Conservation (phyloP, 2,329 filamentous ascomycete species). For the Colletotrichum simmondsii region DNA sequence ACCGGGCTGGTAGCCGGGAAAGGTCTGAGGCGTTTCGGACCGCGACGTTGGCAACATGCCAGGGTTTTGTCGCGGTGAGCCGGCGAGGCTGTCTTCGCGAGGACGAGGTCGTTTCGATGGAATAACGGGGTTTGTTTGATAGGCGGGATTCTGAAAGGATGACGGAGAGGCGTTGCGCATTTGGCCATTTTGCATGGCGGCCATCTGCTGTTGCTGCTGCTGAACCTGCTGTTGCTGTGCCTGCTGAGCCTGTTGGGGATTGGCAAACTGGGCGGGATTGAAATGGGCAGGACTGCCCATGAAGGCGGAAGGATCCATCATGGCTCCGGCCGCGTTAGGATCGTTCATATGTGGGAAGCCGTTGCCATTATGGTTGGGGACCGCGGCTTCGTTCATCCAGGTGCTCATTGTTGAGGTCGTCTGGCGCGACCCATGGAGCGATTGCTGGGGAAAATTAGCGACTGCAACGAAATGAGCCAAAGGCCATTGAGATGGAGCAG, state of each 20-base stretch:
- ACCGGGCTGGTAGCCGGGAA: constrained; percentile 75
- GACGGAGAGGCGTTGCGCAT: constrained; percentile 83
- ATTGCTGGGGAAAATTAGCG: constrained; percentile 58
- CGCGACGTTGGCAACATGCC: constrained; percentile 83
- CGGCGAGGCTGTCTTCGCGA: constrained; percentile 84
- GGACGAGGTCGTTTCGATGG: constrained; percentile 89
- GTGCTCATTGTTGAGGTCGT: constrained; percentile 72
- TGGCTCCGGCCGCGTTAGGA: constrained; percentile 63
- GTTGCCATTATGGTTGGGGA: constrained; percentile 77
- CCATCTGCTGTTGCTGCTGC: constrained; percentile 58
- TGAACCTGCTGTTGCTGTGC: constrained; percentile 35
- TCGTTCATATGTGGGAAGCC: constrained; percentile 74
- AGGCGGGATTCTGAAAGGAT: constrained; percentile 80
- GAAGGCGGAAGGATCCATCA: constrained; percentile 75
- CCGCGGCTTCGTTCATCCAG: constrained; percentile 77
- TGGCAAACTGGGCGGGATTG: constrained; percentile 66
- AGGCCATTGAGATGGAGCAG: constrained; percentile 55
- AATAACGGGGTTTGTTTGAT: constrained; percentile 86
- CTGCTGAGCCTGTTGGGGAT: constrained; percentile 53
- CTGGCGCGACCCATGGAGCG: constrained; percentile 58
- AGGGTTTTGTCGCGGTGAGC: constrained; percentile 81
- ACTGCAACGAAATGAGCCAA: constrained; percentile 51
- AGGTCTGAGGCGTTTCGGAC: constrained; percentile 92
- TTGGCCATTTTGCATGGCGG: constrained; percentile 81
- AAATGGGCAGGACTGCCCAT: constrained; percentile 71